These are phyloP conservation scores for Boehmeria nivea DNA, from an alignment of 306 rosid genomes.

Conservation along the genomic window DNA sequence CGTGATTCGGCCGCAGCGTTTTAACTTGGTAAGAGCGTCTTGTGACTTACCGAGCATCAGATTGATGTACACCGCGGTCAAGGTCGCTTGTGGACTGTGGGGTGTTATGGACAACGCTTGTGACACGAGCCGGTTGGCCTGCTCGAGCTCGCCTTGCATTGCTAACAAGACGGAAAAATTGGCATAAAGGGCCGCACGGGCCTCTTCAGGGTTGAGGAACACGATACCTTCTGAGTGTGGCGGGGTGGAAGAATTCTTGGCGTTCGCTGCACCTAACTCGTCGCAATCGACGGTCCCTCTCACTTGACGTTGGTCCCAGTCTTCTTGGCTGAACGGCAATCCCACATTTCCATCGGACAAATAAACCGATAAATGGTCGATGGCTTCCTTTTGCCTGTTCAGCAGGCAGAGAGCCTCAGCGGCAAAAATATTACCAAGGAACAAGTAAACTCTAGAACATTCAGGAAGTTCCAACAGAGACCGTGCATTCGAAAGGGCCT, in stretches of 20 bases:
- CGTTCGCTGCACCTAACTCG: conserved; percentile 59
- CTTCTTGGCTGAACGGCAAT: conserved; percentile 79
- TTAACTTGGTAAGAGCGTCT: conserved; percentile 76
- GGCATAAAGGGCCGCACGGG: conserved; percentile 60
- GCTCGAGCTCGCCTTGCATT: conserved; percentile 71
- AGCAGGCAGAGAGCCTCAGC: conserved; percentile 96
- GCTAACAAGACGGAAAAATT: conserved; percentile 80
- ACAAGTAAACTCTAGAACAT: conserved; percentile 74
- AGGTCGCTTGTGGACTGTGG: conserved; percentile 67
- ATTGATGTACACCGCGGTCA: conserved; percentile 79
- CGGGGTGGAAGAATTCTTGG: conserved; percentile 25
- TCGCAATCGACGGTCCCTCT: conserved; percentile 58
- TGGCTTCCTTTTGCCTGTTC: conserved; percentile 82
- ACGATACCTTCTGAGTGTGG: conserved; percentile 39
- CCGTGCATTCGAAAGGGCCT: conserved; percentile 58
- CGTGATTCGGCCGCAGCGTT: conserved; percentile 64
- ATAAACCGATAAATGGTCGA: conserved; percentile 61
- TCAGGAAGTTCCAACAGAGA: conserved; percentile 78
- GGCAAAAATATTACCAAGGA: conserved; percentile 76
- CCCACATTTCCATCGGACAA: conserved; percentile 59
- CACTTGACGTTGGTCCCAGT: conserved; percentile 56
- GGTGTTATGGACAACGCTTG: conserved; percentile 73
- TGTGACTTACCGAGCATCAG: conserved; percentile 66
- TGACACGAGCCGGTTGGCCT: conserved; percentile 48
- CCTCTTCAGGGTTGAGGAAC: conserved; percentile 91